A percentile compares a stretch with the other conserved stretches of the same genome.
These are phyloP conservation scores for Hymenoscyphus repandus DNA, from an alignment of 2,329 filamentous ascomycete genomes.

Conservation along the genomic window DNA sequence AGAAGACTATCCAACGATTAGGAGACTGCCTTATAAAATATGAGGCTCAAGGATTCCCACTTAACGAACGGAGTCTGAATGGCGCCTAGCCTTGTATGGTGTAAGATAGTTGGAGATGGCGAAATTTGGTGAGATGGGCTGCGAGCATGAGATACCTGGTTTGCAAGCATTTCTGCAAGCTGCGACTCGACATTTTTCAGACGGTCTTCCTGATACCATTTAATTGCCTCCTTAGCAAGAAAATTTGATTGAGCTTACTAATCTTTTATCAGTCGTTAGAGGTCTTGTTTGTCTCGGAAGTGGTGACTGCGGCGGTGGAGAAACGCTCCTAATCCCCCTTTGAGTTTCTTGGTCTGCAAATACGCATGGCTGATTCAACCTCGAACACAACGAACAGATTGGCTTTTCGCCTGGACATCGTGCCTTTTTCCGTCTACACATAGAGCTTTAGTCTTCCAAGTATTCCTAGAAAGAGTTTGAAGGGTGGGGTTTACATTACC, in stretches of 20 bases:
- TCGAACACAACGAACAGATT: constrained; percentile 42
- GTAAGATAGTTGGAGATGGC: constrained; percentile 9
- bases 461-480: not conserved
- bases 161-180: constrained; percentile 25
- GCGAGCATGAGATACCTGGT: constrained; percentile 15
- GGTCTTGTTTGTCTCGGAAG: not conserved
- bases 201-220: constrained; percentile 24
- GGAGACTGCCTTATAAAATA: not conserved
- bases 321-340: constrained; percentile 9
- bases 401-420: constrained; percentile 47
- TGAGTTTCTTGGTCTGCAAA: constrained; percentile 33
- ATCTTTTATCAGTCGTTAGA: constrained; percentile 7
- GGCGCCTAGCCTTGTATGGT: not conserved
- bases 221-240: not conserved
- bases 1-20: constrained; percentile 22
- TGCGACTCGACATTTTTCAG: constrained; percentile 25
- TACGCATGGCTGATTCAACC: constrained; percentile 42
- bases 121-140: constrained; percentile 10
- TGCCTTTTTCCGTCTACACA: constrained; percentile 44
- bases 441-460: constrained; percentile 1
- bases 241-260: constrained; percentile 3
- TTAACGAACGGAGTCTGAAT: constrained; percentile 8
- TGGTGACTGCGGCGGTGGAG: constrained; percentile 7
- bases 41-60: constrained; percentile 3
- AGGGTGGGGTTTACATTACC: constrained; percentile 21